phyloP scores from a whole-genome alignment of 345 rosid species.

The Lepidium aucheri region DNA sequence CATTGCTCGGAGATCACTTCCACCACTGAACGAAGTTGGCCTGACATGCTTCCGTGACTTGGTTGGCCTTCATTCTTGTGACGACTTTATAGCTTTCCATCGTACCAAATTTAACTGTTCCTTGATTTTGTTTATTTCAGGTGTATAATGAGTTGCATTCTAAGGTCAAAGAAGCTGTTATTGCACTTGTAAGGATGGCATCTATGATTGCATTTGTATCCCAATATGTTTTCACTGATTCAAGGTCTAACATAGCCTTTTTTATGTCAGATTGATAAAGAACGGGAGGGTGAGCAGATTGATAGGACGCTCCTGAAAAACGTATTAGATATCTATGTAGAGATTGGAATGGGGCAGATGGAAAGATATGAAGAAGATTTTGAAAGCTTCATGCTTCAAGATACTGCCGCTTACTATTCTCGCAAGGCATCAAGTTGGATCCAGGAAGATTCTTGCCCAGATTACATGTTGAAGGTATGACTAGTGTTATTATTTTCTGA shows the following conservation, averaged over 20 bases:
- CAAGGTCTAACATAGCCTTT: background rate
- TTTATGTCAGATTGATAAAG: constrained; percentile 61
- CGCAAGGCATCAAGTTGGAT: constrained; percentile 90
- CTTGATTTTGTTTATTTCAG: constrained; percentile 25
- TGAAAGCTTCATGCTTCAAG: constrained; percentile 63
- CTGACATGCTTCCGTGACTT: constrained; percentile 71
- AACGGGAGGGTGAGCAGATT: constrained; percentile 85
- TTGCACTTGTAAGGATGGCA: constrained; percentile 47
- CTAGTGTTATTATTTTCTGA: background rate
- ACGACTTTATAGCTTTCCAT: background rate
- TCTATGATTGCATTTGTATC: background rate
- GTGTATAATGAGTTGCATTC: constrained; percentile 47
- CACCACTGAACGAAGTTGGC: constrained; percentile 74
- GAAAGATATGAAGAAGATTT: constrained; percentile 67
- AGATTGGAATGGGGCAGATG: constrained; percentile 79
- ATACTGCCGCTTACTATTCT: constrained; percentile 68
- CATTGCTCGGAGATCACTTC: constrained; percentile 66
- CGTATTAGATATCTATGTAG: constrained; percentile 65
- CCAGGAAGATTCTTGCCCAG: constrained; percentile 66
- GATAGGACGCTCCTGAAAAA: constrained; percentile 76
- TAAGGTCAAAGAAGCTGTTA: constrained; percentile 61
- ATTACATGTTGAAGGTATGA: constrained; percentile 73
- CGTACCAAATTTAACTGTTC: background rate
- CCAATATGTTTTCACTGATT: background rate
- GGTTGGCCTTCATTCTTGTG: constrained; percentile 33